Conservation (phyloP, 2,329 filamentous ascomycete species). For the Penicillium freii region DNA sequence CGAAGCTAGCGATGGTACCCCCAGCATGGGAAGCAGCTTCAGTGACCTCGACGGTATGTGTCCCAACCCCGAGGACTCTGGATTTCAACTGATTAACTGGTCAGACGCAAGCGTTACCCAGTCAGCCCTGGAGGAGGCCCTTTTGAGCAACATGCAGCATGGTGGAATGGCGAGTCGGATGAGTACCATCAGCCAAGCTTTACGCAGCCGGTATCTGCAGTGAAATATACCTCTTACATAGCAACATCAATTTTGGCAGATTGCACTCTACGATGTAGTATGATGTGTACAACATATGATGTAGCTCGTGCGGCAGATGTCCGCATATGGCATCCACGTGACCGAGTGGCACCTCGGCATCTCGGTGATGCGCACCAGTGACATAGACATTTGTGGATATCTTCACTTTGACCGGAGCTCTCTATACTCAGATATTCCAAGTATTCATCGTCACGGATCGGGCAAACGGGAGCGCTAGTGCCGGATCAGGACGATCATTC, state of each 20-base stretch:
- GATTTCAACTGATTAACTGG: background rate
- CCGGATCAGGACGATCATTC: conserved; percentile 13
- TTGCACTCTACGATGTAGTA: background rate
- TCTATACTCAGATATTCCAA: background rate
- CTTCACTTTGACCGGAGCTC: background rate
- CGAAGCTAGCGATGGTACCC: conserved; percentile 55
- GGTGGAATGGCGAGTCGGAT: conserved; percentile 50
- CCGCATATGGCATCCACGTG: conserved; percentile 9
- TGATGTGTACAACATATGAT: background rate
- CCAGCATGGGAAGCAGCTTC: conserved; percentile 65
- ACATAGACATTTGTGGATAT: background rate
- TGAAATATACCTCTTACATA: conserved; percentile 5
- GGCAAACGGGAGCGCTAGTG: conserved; percentile 25
- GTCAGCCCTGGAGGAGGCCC: conserved; percentile 62
- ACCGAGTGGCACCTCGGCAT: background rate
- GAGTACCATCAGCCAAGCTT: conserved; percentile 53
- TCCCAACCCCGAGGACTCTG: background rate
- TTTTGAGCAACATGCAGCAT: conserved; percentile 62
- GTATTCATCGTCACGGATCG: conserved; percentile 7
- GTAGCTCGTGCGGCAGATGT: background rate
- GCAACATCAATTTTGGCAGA: background rate
- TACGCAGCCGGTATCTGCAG: conserved; percentile 53
- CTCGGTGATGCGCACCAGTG: background rate
- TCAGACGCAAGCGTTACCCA: conserved; percentile 64
- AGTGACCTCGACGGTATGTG: conserved; percentile 61